Conservation (phyloP, 768 basidiomycete genomes). For the Trametes cubensis region DNA sequence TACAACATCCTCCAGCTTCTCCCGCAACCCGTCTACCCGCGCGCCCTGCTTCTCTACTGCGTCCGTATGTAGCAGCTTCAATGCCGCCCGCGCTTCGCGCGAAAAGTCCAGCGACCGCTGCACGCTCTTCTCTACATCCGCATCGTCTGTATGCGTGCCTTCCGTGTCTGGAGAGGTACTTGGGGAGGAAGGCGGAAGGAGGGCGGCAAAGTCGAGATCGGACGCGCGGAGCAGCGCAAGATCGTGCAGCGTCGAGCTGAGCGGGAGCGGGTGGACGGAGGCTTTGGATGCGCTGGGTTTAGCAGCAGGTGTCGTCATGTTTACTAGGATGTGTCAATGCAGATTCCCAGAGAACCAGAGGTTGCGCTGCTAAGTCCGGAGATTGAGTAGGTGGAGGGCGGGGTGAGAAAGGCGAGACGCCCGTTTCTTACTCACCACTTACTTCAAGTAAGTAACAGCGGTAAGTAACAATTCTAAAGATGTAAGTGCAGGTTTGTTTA, state of each 20-base stretch:
- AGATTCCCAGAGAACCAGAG: neutral
- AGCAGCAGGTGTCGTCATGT: conserved; percentile 21
- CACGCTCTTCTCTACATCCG: conserved; percentile 43
- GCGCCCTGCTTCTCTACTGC: conserved; percentile 56
- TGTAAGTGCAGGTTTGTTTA: no score
- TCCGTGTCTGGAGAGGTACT: neutral
- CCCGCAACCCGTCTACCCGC: conserved; percentile 58
- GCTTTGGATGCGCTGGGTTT: conserved; percentile 31
- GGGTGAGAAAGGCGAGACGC: no score
- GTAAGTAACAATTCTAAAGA: no score
- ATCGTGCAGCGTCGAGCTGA: conserved; percentile 67
- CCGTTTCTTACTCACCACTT: no score
- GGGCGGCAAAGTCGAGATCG: conserved; percentile 43
- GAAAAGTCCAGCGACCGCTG: conserved; percentile 62
- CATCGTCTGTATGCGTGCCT: conserved; percentile 5
- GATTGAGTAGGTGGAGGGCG: no score
- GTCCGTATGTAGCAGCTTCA: conserved; percentile 54
- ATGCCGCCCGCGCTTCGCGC: conserved; percentile 55
- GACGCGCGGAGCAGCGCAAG: conserved; percentile 71
- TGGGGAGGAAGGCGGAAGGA: conserved; percentile 30
- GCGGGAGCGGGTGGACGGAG: conserved; percentile 49
- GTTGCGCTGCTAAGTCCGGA: no score
- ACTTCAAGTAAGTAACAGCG: no score
- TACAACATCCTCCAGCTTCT: conserved; percentile 55
- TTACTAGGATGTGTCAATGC: neutral